Percentiles rank a stretch among this genome's conserved stretches.
Evolutionary conservation across 2,329 filamentous ascomycete species (phyloP).

Genomic region (Fusarium annulatum): DNA sequence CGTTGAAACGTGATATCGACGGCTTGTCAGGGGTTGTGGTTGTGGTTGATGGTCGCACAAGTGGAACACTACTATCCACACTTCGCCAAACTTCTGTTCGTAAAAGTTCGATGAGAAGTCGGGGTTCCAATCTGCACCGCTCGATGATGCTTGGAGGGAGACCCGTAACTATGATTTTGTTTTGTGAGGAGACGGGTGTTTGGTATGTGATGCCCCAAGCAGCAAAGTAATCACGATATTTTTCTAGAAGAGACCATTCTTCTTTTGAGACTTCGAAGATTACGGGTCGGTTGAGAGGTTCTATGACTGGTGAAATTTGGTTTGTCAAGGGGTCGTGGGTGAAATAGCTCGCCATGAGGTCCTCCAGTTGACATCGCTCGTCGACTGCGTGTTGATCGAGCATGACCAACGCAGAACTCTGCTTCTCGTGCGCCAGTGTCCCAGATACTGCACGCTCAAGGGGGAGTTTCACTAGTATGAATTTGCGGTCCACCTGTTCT

Average conservation of each 20-base stretch:
- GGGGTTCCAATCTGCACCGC: slow-evolving; percentile 78
- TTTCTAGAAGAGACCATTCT: slow-evolving; percentile 70
- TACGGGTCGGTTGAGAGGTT: slow-evolving; percentile 63
- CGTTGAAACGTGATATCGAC: slow-evolving; percentile 73
- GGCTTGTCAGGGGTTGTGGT: slow-evolving; percentile 24
- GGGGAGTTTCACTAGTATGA: slow-evolving; percentile 76
- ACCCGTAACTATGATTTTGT: slow-evolving; percentile 60
- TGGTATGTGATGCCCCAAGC: slow-evolving; percentile 80
- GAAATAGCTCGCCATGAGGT: slow-evolving; percentile 70
- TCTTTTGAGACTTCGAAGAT: slow-evolving; percentile 71
- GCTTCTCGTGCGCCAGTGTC: not conserved
- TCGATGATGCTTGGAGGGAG: slow-evolving; percentile 81
- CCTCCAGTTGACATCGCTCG: slow-evolving; percentile 84
- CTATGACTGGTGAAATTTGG: slow-evolving; percentile 44
- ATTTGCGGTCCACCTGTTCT: slow-evolving; percentile 89
- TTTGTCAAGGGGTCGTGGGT: not conserved
- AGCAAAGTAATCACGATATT: slow-evolving; percentile 67
- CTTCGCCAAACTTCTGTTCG: slow-evolving; percentile 79
- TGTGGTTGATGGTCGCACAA: not conserved
- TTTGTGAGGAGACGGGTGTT: slow-evolving; percentile 40
- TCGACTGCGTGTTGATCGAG: slow-evolving; percentile 97
- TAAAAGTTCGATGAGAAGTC: slow-evolving; percentile 77
- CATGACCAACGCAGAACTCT: slow-evolving; percentile 72
- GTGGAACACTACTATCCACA: slow-evolving; percentile 56
- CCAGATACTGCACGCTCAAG: slow-evolving; percentile 19